Base-by-base conservation (phyloP, 352 stramenopile species). In the Pythium diclinum region DNA sequence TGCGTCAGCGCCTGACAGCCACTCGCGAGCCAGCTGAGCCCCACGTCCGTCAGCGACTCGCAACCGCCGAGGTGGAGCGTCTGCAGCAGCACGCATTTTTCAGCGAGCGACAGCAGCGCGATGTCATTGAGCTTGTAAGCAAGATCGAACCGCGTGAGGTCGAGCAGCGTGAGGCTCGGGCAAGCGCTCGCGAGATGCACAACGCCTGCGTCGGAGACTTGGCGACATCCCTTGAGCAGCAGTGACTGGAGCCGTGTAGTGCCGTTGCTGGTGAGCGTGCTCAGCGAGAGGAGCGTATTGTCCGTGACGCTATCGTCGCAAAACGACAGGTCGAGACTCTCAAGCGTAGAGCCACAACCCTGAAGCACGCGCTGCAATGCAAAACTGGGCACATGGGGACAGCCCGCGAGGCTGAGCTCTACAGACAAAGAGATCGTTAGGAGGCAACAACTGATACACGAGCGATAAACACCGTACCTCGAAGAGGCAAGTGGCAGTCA, bases 41-140 rank as follows among this genome's bases (percentile, higher is more conserved):
- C 93, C 16, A 97, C 93, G 69, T 98, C 93, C 7, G 88, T 96
- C 49, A 98, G 67, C 69, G 92, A 84, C 42, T 96, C 84, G 58
- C 92, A 98, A 17, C 94, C 93, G n/a, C 77, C 65, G 3, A 98
- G 64, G 19, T 77, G 67, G 2, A 89, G 56, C 8, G 63, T 81
- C 34, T 88, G 71, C 3, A 92, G 73, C 21, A 82, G 56, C 16
- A 61, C 51, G 14, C 76, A 91, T 21, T 79, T 77, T n/a, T 91
- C 76, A 1, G 71, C 79, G 47, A 98, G 69, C 11, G 91, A 76
- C 30, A 98, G 67, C 10, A 98, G 67, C 8, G 85, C 79, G 32
- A 98, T 87, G 68, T 98, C 94, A 40, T 89, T 97, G 52, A 98
- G 78, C 67, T 96, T 93, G 75, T 97, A 97, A 33, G 83, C 76